Evolutionary conservation across 1,284 basidiomycete genomes (phyloP), one percentile per base, ranked within the genome.

Genomic region (Hymenochaete sp.): DNA sequence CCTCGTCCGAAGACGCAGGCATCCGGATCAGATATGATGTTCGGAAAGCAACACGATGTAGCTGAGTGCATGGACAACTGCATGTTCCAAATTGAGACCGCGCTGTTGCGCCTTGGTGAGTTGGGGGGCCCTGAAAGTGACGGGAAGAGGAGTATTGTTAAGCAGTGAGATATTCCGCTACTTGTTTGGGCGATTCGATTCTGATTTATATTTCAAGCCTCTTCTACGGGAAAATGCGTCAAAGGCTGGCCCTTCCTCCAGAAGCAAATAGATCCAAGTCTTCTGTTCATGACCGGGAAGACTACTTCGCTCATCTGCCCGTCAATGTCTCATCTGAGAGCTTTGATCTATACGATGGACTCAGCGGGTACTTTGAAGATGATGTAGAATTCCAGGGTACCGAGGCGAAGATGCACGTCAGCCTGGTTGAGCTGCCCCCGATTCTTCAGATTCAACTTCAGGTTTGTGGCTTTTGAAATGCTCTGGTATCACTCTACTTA

Each of bases 21-120:
- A 13, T 78, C 73, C n/a, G 79, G 84, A 53, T 85, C 79, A 3
- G 75, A 78, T 13, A 89, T 95, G 85, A 84, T 91, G 75, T 95
- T 95, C 57, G 91, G 90, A 88, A 83, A 88, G 53, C 95, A 98
- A 58, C 95, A 98, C 59, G 95, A 98, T 60, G 93, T 98, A 2
- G 87, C 93, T 0, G 95, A 98, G 65, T 97, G 95, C 62, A 88
- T 98, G 78, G 93, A 98, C 65, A 98, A 98, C 57, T 93, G 95
- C 66, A 85, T 98, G 70, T 96, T 96, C 65, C 96, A 98, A 64
- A 89, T 98, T 48, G 93, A 99, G 63, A 86, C 89, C 7, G 93
- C 93, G 0, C 63, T 97, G 38, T 65, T 89, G 27, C 81, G 78
- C 55, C 85, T 88, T 53, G 82, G 85, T 42, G 82, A 81, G 10